Percentiles rank a stretch among this genome's conserved stretches.
Evolutionary conservation across 179 eudicot species (phyloP).

Genomic region (Beta lomatogona): DNA sequence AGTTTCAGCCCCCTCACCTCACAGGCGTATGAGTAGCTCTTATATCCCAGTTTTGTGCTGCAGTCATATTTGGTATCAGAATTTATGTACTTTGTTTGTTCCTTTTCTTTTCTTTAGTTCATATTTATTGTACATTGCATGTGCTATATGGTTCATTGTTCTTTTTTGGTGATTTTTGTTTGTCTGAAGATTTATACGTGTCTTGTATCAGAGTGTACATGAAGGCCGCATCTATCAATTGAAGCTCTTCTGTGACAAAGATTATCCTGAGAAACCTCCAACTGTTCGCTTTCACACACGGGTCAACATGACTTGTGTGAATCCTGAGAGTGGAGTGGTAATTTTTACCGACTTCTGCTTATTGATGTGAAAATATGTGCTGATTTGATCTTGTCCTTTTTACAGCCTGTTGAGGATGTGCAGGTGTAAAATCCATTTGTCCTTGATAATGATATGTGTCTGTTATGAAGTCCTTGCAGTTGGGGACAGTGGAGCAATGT

Average conservation of each 20-base stretch:
- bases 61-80: not conserved
- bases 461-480: not conserved
- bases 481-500: not conserved
- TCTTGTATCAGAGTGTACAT: constrained; percentile 52
- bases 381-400: not conserved
- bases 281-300: constrained; percentile 67
- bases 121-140: not conserved
- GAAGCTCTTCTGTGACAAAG: constrained; percentile 77
- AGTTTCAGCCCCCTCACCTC: not conserved
- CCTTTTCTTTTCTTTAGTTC: not conserved
- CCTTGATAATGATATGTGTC: not conserved
- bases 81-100: not conserved
- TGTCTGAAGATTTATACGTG: constrained; percentile 5
- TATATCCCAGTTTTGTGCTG: not conserved
- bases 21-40: not conserved
- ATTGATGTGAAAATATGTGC: constrained; percentile 1
- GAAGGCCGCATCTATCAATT: constrained; percentile 74
- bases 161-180: not conserved
- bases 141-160: not conserved
- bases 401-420: not conserved
- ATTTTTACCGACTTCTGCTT: not conserved
- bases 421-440: not conserved
- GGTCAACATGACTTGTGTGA: constrained; percentile 67
- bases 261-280: constrained; percentile 72
- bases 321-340: constrained; percentile 70